Conservation (phyloP, 2,329 filamentous ascomycete species). For the Aspergillus latus region DNA sequence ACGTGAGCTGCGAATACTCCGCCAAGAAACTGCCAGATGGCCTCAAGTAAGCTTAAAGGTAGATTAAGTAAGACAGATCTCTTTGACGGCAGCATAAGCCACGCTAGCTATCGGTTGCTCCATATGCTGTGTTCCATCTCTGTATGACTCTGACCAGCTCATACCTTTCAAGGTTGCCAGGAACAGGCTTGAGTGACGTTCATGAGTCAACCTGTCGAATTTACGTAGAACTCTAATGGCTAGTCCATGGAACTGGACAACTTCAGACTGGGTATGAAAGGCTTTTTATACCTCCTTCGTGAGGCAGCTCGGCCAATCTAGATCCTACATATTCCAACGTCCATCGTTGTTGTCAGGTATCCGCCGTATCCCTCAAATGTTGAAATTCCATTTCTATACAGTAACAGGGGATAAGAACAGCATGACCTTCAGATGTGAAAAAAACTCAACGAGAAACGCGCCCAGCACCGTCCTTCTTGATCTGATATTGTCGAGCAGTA, state of each 20-base stretch:
- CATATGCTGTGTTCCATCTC: neutral
- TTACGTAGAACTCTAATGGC: neutral
- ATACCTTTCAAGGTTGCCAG: neutral
- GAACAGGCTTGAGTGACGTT: conserved; percentile 5
- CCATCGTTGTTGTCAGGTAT: neutral
- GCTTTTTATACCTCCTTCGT: neutral
- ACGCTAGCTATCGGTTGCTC: neutral
- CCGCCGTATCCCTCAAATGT: neutral
- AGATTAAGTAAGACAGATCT: neutral
- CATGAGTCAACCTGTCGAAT: neutral
- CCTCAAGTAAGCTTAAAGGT: conserved; percentile 18
- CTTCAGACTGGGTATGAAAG: neutral
- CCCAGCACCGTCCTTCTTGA: conserved; percentile 19
- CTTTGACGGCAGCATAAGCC: neutral
- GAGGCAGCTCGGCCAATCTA: neutral
- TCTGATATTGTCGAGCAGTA: conserved; percentile 12
- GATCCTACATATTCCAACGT: neutral
- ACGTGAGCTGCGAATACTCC: conserved; percentile 23
- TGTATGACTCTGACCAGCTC: neutral
- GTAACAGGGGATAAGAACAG: conserved; percentile 26
- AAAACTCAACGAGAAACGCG: conserved; percentile 23
- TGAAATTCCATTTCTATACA: conserved; percentile 36
- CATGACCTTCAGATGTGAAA: conserved; percentile 23
- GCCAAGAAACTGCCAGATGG: conserved; percentile 42
- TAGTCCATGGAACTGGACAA: neutral